phyloP scores from a whole-genome alignment of 2,329 filamentous ascomycete species.

The Paecilomyces niveus region DNA sequence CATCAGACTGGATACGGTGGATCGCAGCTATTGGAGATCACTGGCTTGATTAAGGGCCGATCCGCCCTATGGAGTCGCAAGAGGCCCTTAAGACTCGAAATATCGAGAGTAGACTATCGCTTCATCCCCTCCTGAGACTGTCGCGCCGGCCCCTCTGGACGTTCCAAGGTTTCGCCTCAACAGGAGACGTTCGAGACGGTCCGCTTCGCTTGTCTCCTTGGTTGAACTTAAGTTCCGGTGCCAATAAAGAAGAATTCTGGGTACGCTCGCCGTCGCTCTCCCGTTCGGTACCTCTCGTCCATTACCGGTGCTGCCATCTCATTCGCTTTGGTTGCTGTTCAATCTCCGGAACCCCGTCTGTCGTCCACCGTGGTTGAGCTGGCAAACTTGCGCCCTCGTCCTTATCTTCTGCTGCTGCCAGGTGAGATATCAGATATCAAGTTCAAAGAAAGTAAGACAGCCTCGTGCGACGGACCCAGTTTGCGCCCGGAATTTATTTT shows the following conservation, averaged over 20 bases:
- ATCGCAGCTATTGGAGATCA: background rate
- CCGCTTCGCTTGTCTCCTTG: background rate
- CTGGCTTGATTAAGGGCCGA: background rate
- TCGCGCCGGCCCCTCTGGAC: background rate
- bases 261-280: background rate
- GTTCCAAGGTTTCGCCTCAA: background rate
- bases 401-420: background rate
- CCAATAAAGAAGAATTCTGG: background rate
- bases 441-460: background rate
- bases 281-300: background rate
- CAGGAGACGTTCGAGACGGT: background rate
- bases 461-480: background rate
- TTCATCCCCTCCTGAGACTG: background rate
- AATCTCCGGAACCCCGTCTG: background rate
- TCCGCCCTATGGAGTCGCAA: background rate
- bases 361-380: background rate
- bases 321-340: background rate
- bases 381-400: background rate
- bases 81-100: background rate
- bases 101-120: background rate
- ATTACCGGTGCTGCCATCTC: background rate
- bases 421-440: background rate
- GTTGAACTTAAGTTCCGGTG: background rate
- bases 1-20: background rate
- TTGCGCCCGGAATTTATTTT: background rate